Percentiles rank a stretch among this genome's conserved stretches.
Conservation (phyloP, 2,329 filamentous ascomycete species). For the Aspergillus costaricaensis region DNA sequence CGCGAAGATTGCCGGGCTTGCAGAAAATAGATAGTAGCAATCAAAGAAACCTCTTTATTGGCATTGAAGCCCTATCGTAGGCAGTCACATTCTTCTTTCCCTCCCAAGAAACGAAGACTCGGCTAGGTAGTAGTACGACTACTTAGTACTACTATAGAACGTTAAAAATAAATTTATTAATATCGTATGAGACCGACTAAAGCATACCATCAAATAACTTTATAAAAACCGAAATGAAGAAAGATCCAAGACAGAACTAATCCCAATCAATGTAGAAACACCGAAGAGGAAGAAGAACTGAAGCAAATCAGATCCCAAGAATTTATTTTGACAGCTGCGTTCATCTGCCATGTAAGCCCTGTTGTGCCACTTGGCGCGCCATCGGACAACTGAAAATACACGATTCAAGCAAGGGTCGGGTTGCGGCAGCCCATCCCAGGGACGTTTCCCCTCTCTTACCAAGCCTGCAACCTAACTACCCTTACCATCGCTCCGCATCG, state of each 20-base stretch:
- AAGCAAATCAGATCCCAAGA: background rate
- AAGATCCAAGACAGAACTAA: background rate
- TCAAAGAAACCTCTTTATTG: conserved; percentile 4
- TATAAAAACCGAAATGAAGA: too few relatives aligned
- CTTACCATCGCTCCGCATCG: conserved; percentile 27
- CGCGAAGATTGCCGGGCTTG: conserved; percentile 5
- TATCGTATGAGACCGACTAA: too few relatives aligned
- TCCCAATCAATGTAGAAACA: background rate
- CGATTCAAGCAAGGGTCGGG: conserved; percentile 17
- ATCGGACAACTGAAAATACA: conserved; percentile 7
- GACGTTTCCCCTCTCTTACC: conserved; percentile 13
- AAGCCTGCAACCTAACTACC: conserved; percentile 15
- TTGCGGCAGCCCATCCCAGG: conserved; percentile 7
- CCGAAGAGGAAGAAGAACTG: background rate
- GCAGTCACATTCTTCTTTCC: background rate
- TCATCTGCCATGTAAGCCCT: conserved; percentile 7
- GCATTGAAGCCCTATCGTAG: background rate
- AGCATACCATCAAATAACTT: too few relatives aligned
- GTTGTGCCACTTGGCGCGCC: background rate
- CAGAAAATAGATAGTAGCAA: conserved; percentile 5
- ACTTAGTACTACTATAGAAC: too few relatives aligned
- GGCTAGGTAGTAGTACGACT: too few relatives aligned
- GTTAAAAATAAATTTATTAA: too few relatives aligned
- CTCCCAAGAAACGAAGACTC: background rate
- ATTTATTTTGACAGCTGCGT: conserved; percentile 14